Evolutionary conservation across 768 basidiomycete genomes (phyloP).

Genomic region (Kwoniella bestiolae): DNA sequence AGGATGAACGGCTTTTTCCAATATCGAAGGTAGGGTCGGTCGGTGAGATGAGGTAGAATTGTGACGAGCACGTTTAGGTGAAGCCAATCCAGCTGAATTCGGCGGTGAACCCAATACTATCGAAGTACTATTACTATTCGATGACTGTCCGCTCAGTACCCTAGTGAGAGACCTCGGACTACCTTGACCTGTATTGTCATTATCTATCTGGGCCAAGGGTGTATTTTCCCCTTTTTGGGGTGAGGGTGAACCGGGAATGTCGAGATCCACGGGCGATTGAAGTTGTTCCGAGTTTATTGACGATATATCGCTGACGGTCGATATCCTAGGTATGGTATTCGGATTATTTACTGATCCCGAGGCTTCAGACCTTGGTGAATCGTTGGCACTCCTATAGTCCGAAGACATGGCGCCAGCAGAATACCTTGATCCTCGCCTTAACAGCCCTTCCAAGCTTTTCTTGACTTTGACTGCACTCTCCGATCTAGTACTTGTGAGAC

Average conservation of each 20-base stretch:
- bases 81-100: background rate
- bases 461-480: constrained; percentile 33
- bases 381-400: background rate
- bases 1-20: constrained; percentile 59
- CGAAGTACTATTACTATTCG: constrained; percentile 14
- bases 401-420: constrained; percentile 10
- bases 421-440: constrained; percentile 21
- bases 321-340: constrained; percentile 10
- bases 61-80: constrained; percentile 18
- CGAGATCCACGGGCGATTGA: constrained; percentile 17
- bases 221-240: constrained; percentile 15
- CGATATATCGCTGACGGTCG: constrained; percentile 12
- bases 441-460: constrained; percentile 39
- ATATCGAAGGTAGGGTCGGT: constrained; percentile 59
- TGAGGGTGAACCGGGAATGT: constrained; percentile 5
- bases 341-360: background rate
- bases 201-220: background rate
- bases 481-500: constrained; percentile 34
- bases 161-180: background rate
- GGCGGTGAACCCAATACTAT: constrained; percentile 17
- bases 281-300: constrained; percentile 15
- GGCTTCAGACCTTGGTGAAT: constrained; percentile 10
- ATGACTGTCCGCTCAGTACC: constrained; percentile 12
- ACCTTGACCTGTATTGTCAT: background rate
- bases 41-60: constrained; percentile 46